Evolutionary conservation across 768 basidiomycete genomes (phyloP).

Genomic region (Floccularia luteovirens): DNA sequence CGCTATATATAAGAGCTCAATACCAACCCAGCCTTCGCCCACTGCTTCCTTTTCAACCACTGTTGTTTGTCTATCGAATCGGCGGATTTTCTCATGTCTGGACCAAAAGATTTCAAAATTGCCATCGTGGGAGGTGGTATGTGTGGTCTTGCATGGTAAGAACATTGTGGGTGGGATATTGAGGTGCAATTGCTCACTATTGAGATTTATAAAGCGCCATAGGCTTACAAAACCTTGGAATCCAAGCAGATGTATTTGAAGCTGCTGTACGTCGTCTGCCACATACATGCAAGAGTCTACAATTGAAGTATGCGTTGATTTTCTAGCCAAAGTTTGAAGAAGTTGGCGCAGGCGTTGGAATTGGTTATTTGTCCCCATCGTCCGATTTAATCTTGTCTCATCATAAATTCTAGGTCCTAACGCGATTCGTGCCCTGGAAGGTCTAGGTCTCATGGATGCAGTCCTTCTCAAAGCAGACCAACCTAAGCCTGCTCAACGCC

Average conservation of each 20-base stretch:
- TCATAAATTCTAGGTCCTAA: constrained; percentile 34
- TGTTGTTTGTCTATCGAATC: background rate
- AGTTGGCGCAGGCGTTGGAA: constrained; percentile 46
- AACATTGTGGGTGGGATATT: too few species aligned
- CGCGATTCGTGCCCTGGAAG: constrained; percentile 34
- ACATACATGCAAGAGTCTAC: background rate
- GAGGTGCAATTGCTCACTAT: too few species aligned
- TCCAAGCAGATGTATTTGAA: constrained; percentile 44
- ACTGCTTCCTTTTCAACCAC: too few species aligned
- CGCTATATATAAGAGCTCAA: too few species aligned
- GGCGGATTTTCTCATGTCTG: background rate
- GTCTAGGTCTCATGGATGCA: constrained; percentile 34
- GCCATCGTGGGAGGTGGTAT: constrained; percentile 53
- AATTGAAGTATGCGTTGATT: background rate
- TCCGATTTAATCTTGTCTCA: background rate
- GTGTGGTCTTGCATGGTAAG: constrained; percentile 37
- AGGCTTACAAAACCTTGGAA: constrained; percentile 30
- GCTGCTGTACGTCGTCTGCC: constrained; percentile 29
- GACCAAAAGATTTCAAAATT: constrained; percentile 33
- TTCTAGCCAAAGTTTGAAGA: constrained; percentile 38
- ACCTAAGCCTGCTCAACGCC: constrained; percentile 16
- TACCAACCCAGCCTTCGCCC: too few species aligned
- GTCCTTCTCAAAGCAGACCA: constrained; percentile 30
- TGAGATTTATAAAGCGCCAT: constrained; percentile 32
- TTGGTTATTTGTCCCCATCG: constrained; percentile 27